Percentiles rank a stretch among this genome's conserved stretches.
These are phyloP conservation scores for Lolium rigidum DNA, from an alignment of 176 grass and related monocot genomes.

Conservation along the genomic window DNA sequence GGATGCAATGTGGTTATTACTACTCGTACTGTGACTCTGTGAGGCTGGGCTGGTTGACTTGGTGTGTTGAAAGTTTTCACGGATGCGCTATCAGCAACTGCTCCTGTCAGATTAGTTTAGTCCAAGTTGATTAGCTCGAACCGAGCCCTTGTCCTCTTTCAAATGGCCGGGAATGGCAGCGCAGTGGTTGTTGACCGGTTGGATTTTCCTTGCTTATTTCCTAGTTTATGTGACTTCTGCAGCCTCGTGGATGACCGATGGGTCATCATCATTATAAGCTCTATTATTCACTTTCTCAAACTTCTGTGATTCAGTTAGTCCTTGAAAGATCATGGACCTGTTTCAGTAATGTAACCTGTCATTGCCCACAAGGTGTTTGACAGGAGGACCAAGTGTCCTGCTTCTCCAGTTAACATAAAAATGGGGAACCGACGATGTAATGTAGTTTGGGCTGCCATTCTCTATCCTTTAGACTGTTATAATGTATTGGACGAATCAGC, in stretches of 20 bases:
- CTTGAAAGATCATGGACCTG: neutral
- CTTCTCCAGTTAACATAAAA: neutral
- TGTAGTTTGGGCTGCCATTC: neutral
- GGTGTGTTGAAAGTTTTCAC: neutral
- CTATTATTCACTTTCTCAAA: neutral
- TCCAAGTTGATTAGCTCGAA: constrained; percentile 31
- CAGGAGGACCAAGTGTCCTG: neutral
- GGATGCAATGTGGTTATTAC: neutral
- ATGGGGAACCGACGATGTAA: neutral
- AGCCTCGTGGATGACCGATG: neutral
- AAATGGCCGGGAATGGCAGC: constrained; percentile 22
- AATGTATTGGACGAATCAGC: neutral
- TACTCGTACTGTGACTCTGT: neutral
- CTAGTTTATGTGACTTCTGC: neutral
- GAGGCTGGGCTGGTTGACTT: neutral
- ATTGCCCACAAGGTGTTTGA: neutral
- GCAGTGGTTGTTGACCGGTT: constrained; percentile 5
- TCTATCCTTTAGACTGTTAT: neutral
- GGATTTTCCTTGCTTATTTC: constrained; percentile 24
- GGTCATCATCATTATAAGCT: neutral
- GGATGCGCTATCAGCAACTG: neutral
- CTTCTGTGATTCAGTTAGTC: neutral
- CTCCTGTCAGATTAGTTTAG: constrained; percentile 36
- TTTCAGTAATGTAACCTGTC: neutral
- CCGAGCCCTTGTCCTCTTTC: constrained; percentile 25